Base-by-base conservation (phyloP, 805 yeast genomes). In the Komagataella phaffii region DNA sequence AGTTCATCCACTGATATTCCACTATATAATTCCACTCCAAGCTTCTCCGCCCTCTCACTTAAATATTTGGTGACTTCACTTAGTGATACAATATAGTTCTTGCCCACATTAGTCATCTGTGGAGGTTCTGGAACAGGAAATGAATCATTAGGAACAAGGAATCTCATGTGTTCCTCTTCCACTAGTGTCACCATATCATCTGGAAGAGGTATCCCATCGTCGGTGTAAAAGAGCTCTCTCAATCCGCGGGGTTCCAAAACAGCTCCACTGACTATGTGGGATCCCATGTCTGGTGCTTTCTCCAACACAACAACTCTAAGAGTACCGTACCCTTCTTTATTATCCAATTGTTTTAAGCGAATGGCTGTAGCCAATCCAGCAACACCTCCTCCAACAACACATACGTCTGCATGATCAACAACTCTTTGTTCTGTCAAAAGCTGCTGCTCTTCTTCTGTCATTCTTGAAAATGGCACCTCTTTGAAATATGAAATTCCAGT, bases 311-410 rank as follows among this genome's bases (percentile, higher is more conserved):
- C 85, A 43, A 93, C 95, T 54, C 99, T 74, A 49, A 88, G 68
- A 21, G 69, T 69, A 1, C 83, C 85, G 10, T 30, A 30, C 6
- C 40, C 40, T 24, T 73, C 67, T 55, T 77, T 83, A 51, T 75
- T 70, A 61, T 90, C 96, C 43, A 91, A 68, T 64, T 90, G 96
- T 65, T 93, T 93, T 54, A 88, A 71, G 57, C 78, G 76, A 55
- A 93, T 93, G 10, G 98, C 98, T 1, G 99, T 84, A 1, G 96
- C 90, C 50, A 93, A 71, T 3, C 99, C 99, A 1, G 98, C 95
- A 6, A 98, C 98, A 0, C 99, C 99, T 43, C 95, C 98, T 46
- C 99, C 99, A 2, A 93, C 96, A 50, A 93, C 88, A 60, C 95
- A 86, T 19, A 93, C 96, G 65, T 93, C 99, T 12, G 88, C 96